These are phyloP conservation scores for Rhizopus sp. DNA, from an alignment of 371 early-diverging fungal genomes.

Conservation along the genomic window DNA sequence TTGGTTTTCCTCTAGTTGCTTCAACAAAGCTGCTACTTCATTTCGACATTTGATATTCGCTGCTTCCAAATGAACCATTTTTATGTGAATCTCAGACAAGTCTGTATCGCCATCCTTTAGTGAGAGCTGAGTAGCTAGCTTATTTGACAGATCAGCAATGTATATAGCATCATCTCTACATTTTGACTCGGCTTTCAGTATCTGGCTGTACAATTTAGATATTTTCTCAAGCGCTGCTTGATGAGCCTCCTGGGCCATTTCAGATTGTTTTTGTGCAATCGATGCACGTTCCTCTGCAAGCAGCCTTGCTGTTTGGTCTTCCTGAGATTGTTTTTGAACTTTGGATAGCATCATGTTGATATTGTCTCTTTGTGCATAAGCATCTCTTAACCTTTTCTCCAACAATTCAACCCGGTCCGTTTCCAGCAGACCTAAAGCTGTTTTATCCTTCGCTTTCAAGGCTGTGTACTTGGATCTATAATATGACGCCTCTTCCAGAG, in stretches of 20 bases:
- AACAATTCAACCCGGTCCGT: conserved; percentile 46
- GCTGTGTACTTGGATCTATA: conserved; percentile 52
- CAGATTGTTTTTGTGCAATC: conserved; percentile 48
- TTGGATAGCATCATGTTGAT: conserved; percentile 35
- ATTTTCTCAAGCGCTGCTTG: conserved; percentile 52
- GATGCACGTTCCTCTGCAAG: conserved; percentile 53
- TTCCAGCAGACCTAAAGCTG: conserved; percentile 42
- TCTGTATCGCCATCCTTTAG: conserved; percentile 24
- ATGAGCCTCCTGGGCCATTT: conserved; percentile 57
- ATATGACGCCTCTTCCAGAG: conserved; percentile 63
- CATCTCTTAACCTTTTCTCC: conserved; percentile 49
- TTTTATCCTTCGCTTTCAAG: conserved; percentile 32
- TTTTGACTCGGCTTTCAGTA: conserved; percentile 50
- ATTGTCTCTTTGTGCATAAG: conserved; percentile 49
- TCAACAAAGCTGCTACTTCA: conserved; percentile 54
- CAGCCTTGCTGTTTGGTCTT: conserved; percentile 41
- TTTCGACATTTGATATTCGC: conserved; percentile 58
- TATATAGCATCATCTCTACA: conserved; percentile 44
- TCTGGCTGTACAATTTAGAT: conserved; percentile 40
- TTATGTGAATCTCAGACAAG: conserved; percentile 56
- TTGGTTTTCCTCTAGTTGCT: conserved; percentile 53
- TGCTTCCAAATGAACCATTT: conserved; percentile 60
- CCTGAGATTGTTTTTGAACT: conserved; percentile 43
- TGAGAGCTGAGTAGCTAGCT: conserved; percentile 36
- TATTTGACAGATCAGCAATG: conserved; percentile 51